Evolutionary conservation across 768 basidiomycete genomes (phyloP), one percentile per base, ranked within the genome.

Genomic region (Postia placenta): DNA sequence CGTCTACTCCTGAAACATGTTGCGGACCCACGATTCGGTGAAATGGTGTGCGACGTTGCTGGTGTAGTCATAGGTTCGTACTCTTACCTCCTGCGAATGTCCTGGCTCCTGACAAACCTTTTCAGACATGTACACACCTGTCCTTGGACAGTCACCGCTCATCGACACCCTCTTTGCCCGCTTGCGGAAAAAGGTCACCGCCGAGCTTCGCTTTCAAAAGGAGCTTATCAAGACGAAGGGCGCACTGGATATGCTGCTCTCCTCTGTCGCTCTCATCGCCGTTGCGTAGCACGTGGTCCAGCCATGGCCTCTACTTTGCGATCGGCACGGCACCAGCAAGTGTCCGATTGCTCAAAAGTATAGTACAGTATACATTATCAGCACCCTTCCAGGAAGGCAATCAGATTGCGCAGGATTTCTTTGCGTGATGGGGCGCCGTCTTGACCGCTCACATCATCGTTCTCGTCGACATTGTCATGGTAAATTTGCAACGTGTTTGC

Each of bases 91-190:
- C 1, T 6, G 27, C 19, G 43, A 28, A 25, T 42, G 20, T 23
- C 19, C 27, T 23, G 50, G 19, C 24, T 35, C 26, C 38, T 55
- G 48, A 55, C 37, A 55, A 15, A 43, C 52, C 22, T 48, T 49
- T 14, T 15, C 60, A 98, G 95, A 97, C 45, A 86, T 96, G 79
- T 99, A 99, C 65, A 74, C 78, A 2, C 79, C 90, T 0, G 85
- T 95, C 28, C 71, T 98, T n/a, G 95, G 95, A 2, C 92, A 95
- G 66, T 93, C 93, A 20, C 92, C 93, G 0, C 71, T 93, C 38
- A 87, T 99, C 47, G 96, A 98, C 66, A 74, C 85, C 5, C 73
- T 95, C 33, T 85, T 98, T 60, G 69, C 85, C 23, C 83, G 85
- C 28, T 69, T 98, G 37, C 83, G 82, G 48, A 86, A 83, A 64